Conservation (phyloP, 345 rosid genomes). For the Kernera saxatilis region DNA sequence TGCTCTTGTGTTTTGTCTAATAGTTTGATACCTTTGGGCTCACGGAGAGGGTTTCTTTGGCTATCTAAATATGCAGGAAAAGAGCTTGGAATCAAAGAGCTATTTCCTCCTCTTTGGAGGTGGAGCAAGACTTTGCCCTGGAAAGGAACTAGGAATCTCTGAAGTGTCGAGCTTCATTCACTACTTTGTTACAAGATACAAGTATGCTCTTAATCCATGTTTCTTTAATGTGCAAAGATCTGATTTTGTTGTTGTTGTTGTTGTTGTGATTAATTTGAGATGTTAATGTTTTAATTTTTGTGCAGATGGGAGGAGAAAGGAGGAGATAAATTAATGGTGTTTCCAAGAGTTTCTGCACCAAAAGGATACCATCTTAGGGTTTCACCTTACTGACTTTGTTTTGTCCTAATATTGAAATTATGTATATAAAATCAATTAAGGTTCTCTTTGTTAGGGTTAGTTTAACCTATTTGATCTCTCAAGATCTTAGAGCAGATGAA, state of each 20-base stretch:
- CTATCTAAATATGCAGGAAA: constrained; percentile 46
- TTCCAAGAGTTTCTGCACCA: constrained; percentile 95
- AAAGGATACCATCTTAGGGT: constrained; percentile 79
- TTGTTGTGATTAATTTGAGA: background rate
- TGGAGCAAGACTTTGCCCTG: constrained; percentile 89
- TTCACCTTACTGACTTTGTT: constrained; percentile 39
- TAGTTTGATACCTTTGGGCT: constrained; percentile 5
- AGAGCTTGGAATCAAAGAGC: constrained; percentile 51
- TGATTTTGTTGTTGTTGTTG: background rate
- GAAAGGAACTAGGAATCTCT: constrained; percentile 84
- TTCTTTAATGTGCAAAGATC: background rate
- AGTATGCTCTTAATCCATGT: constrained; percentile 31
- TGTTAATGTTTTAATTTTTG: background rate
- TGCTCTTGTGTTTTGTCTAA: background rate
- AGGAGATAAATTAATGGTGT: constrained; percentile 58
- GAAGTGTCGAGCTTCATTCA: constrained; percentile 90
- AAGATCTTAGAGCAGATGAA: constrained; percentile 4
- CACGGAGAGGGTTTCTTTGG: background rate
- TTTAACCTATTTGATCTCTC: constrained; percentile 20
- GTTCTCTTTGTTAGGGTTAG: constrained; percentile 6
- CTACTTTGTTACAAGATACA: constrained; percentile 81
- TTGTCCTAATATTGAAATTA: constrained; percentile 1
- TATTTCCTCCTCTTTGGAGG: constrained; percentile 74
- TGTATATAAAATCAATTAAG: constrained; percentile 4
- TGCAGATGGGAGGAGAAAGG: constrained; percentile 95